phyloP scores from a whole-genome alignment of 345 rosid species.

The Euclidium syriacum region DNA sequence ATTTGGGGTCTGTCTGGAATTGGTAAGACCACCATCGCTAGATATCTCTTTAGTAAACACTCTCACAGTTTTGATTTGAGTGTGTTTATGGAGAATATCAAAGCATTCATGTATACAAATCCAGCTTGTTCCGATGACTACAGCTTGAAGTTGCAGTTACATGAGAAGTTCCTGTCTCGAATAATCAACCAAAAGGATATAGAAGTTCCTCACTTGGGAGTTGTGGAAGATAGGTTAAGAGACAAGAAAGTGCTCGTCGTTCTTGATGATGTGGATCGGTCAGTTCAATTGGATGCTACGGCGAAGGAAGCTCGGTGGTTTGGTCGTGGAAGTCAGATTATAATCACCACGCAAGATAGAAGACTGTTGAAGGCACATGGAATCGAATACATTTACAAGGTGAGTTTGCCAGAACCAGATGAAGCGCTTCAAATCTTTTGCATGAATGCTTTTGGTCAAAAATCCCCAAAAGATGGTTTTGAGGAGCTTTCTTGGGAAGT shows the following conservation, averaged over 20 bases:
- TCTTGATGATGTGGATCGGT: neutral
- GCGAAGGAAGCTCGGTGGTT: neutral
- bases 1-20: neutral
- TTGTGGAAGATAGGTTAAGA: neutral
- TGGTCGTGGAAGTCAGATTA: constrained; percentile 4
- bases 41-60: neutral
- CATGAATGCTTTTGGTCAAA: neutral
- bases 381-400: neutral
- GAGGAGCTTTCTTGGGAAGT: neutral
- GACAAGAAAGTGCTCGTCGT: neutral
- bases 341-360: neutral
- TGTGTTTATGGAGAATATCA: neutral
- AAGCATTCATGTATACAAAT: neutral
- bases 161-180: neutral
- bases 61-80: neutral
- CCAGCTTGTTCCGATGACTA: neutral
- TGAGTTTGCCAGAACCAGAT: neutral
- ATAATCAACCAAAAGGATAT: neutral
- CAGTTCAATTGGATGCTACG: neutral
- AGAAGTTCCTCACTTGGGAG: neutral
- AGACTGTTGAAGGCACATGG: neutral
- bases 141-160: neutral
- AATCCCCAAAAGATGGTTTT: neutral
- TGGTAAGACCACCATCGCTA: neutral
- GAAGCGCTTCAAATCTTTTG: neutral